Conservation (phyloP, 345 rosid genomes). For the Citrus inodora region DNA sequence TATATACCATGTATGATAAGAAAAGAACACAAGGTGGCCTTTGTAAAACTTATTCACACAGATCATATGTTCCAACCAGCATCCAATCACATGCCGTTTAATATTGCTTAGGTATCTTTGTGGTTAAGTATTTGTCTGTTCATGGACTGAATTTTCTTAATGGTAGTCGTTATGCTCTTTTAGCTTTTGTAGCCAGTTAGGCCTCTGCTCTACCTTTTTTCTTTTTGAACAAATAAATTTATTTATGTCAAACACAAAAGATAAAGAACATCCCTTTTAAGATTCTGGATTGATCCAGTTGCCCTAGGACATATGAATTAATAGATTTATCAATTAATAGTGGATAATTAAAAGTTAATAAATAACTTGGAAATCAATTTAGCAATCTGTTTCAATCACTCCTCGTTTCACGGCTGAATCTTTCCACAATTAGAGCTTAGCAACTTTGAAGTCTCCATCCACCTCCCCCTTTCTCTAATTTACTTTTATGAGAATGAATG, state of each 20-base stretch:
- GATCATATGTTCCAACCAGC: neutral
- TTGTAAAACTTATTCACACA: neutral
- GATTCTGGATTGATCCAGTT: neutral
- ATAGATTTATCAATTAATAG: neutral
- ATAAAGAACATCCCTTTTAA: neutral
- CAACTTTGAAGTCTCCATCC: neutral
- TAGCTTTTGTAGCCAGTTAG: constrained; percentile 3
- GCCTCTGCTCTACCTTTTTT: constrained; percentile 1
- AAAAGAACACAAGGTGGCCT: neutral
- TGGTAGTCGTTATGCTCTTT: constrained; percentile 3
- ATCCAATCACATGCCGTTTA: neutral
- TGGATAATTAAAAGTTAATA: neutral
- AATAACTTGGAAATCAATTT: neutral
- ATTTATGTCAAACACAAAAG: neutral
- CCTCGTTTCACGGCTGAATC: neutral
- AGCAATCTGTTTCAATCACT: neutral
- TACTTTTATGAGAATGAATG: neutral
- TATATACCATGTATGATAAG: neutral
- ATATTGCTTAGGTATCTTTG: constrained; percentile 4
- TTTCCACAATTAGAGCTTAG: neutral
- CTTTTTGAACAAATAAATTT: constrained; percentile 3
- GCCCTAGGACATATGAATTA: neutral
- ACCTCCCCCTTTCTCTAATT: neutral
- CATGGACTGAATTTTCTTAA: neutral
- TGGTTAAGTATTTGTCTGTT: constrained; percentile 7